Base-by-base conservation (phyloP, 352 stramenopile species). In the Globisporangium orthogonon region DNA sequence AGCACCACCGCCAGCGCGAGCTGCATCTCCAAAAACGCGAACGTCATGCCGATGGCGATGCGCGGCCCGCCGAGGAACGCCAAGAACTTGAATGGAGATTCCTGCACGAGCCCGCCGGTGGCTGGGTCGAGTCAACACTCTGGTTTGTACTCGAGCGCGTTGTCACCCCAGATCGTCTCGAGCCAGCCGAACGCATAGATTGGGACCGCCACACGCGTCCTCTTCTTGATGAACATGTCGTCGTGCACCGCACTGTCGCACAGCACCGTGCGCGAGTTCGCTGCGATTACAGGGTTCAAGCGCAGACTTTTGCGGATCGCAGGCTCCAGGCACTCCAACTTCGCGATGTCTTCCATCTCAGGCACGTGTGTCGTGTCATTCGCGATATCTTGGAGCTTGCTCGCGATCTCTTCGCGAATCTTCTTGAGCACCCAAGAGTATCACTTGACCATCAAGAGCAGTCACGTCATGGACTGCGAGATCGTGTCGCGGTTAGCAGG, bases 401-500 rank as follows among this genome's bases (percentile, higher is more conserved):
- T 54, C 33, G 69, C 50, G 60, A 86, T 65, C 39, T 70, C 60
- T 4, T 60, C 23, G 2, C 75, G 48, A 23, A 84, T 74, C 1
- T 48, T 54, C 1, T 54, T 18, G 7, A 79, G 50, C 31, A 81
- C 31, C 11, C 64, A 33, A 2, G 78, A 83, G 55, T 95, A 68
- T 4, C 71, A 69, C 35, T 76, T 83, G 50, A 96, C 64, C 65
- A 91, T 79, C 43, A 91, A 73, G 29, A 95, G 51, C 40, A 88
- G 77, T 86, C 87, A 96, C 4, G 68, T 62, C 48, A 96, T 69
- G 9, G 67, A 84, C 51, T 84, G 69, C 1, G 84, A 73, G 0
- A 86, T 95, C 9, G 87, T 91, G 56, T 90, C 86, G 0, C 80
- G 62, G 1, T 84, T 84, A 44, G 84, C 86, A n/a, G 86, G 69